Evolutionary conservation across 2,329 filamentous ascomycete species (phyloP).

Genomic region (Colletotrichum liriopes): DNA sequence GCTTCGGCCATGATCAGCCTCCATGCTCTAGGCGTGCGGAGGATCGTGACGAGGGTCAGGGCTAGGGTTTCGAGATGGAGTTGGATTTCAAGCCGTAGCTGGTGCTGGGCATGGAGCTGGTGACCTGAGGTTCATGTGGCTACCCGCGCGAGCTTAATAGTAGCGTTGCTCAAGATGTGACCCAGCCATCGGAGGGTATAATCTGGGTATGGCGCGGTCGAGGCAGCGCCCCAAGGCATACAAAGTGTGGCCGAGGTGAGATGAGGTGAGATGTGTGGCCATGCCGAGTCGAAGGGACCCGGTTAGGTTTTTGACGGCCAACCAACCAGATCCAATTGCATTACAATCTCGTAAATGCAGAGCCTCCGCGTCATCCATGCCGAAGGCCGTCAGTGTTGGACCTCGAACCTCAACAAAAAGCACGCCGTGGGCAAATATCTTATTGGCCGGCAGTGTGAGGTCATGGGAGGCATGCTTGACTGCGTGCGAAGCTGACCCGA

Average conservation of each 20-base stretch:
- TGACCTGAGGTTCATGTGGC: constrained; percentile 48
- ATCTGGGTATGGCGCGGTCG: constrained; percentile 4
- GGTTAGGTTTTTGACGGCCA: constrained; percentile 12
- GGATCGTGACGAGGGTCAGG: constrained; percentile 36
- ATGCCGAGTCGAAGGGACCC: constrained; percentile 14
- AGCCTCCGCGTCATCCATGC: background rate
- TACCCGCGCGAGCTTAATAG: constrained; percentile 37
- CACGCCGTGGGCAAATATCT: constrained; percentile 4
- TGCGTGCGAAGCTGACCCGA: constrained; percentile 18
- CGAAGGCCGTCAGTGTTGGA: background rate
- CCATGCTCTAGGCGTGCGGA: constrained; percentile 30
- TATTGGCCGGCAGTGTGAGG: constrained; percentile 10
- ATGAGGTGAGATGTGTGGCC: constrained; percentile 21
- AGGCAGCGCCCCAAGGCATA: background rate
- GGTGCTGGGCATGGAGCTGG: constrained; percentile 8
- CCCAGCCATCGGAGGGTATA: constrained; percentile 3
- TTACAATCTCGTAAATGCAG: constrained; percentile 20
- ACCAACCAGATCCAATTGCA: background rate
- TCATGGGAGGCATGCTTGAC: constrained; percentile 11
- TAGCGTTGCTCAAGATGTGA: constrained; percentile 15
- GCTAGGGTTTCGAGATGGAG: constrained; percentile 37
- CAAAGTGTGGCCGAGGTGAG: constrained; percentile 25
- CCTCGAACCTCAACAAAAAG: background rate
- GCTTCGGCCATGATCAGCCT: constrained; percentile 35
- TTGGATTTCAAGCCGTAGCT: constrained; percentile 1